Base-by-base conservation (phyloP, 2,329 filamentous ascomycete species). In the Aspergillus tubingensis region DNA sequence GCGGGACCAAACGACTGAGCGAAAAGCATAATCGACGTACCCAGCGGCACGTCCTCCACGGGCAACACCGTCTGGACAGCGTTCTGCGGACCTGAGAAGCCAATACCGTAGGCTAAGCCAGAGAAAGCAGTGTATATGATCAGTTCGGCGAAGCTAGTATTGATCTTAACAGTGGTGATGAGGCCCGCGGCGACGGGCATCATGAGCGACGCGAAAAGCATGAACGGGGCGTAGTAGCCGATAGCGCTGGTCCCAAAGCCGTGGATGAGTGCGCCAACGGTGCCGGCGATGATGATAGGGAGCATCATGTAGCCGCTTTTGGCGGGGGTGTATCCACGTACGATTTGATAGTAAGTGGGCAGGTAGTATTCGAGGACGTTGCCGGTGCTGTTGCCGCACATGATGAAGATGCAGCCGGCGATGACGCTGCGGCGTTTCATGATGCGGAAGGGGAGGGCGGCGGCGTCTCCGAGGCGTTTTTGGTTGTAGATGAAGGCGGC, bases 1-100 rank as follows among this genome's bases (percentile, higher is more conserved):
- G 76, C 76, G 3, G 74, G 76, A 1, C 77, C 77, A 53, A 79
- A 71, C 21, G 68, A 74, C 60, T 79, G 74, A 44, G 68, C 72
- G 43, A 78, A 76, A n/a, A 74, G 62, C 17, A 77, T 70, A 8
- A 76, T 65, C 0, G 70, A 65, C 5, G 69, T 66, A 5, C 69
- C 72, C 39, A 74, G 49, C 8, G 68, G 62, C 32, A 70, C 65
- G 51, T 76, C 74, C 2, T 59, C 65, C 7, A 64, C 41, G 10
- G 58, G 58, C 2, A 75, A 59, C 1, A 64, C 66, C n/a, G 68
- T 72, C 51, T 75, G 73, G 2, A 73, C 66, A 6, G 72, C 73
- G 17, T 60, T 61, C 41, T 74, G 71, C 7, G 72, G 65, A 1
- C 61, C 69, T 36, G 70, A 66, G 52, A 75, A 72, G 3, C 74